These are phyloP conservation scores for Epichloe bromicola DNA, from an alignment of 2,329 filamentous ascomycete genomes.

Conservation along the genomic window DNA sequence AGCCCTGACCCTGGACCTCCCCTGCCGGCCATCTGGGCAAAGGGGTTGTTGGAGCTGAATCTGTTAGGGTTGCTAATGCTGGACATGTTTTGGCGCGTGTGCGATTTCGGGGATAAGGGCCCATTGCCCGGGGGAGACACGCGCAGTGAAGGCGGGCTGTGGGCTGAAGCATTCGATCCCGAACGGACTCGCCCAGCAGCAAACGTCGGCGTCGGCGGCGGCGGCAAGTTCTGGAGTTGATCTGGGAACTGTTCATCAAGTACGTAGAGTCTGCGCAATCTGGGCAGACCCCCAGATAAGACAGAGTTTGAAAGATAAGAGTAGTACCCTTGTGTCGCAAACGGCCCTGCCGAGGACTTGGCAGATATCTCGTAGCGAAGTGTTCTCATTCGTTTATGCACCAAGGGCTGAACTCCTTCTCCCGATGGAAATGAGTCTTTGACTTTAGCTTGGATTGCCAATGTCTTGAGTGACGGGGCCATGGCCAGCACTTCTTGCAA, in stretches of 20 bases:
- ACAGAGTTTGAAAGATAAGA: slow-evolving; percentile 76
- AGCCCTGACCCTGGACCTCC: slow-evolving; percentile 10
- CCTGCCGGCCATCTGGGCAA: slow-evolving; percentile 24
- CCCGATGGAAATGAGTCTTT: slow-evolving; percentile 35
- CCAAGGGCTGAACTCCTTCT: slow-evolving; percentile 43
- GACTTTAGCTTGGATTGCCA: slow-evolving; percentile 40
- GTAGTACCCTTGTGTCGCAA: slow-evolving; percentile 56
- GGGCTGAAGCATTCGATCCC: slow-evolving; percentile 18
- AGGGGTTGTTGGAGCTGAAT: slow-evolving; percentile 50
- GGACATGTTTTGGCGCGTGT: slow-evolving; percentile 15
- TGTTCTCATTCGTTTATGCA: slow-evolving; percentile 54
- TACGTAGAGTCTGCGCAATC: slow-evolving; percentile 67
- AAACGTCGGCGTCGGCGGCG: slow-evolving; percentile 41
- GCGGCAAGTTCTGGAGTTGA: slow-evolving; percentile 57
- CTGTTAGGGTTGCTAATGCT: slow-evolving; percentile 20
- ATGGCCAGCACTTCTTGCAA: slow-evolving; percentile 48
- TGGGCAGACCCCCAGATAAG: slow-evolving; percentile 63
- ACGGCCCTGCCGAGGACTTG: slow-evolving; percentile 41
- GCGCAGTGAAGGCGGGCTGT: slow-evolving; percentile 6
- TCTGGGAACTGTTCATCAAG: slow-evolving; percentile 76
- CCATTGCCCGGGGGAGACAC: slow-evolving; percentile 12
- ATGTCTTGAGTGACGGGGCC: slow-evolving; percentile 43
- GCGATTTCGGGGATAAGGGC: slow-evolving; percentile 13
- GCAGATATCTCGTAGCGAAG: slow-evolving; percentile 76
- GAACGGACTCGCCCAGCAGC: slow-evolving; percentile 18